Conservation (phyloP, 2,329 filamentous ascomycete species). For the Epicoccum sorghinum region DNA sequence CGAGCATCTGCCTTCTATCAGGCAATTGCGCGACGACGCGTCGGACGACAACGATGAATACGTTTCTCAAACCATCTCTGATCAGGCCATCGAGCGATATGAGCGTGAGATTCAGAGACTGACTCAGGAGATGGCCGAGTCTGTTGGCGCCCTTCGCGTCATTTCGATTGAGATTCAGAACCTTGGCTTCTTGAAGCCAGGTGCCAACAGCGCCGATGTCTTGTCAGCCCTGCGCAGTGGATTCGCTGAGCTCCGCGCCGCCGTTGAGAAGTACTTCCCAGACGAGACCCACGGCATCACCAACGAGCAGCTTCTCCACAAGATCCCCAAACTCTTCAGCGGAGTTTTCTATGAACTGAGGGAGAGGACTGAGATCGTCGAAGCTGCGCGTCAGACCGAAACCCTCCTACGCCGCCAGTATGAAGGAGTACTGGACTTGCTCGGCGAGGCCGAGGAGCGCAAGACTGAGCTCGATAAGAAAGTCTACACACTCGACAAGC, state of each 20-base stretch:
- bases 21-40: constrained; percentile 36
- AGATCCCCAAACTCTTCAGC: constrained; percentile 45
- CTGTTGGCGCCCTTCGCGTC: constrained; percentile 50
- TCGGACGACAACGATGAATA: constrained; percentile 31
- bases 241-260: constrained; percentile 49
- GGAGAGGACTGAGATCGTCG: constrained; percentile 36
- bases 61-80: constrained; percentile 37
- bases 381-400: constrained; percentile 45
- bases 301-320: constrained; percentile 49
- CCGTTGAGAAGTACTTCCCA: constrained; percentile 51
- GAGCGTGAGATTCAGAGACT: constrained; percentile 51
- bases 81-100: constrained; percentile 45
- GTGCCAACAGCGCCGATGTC: constrained; percentile 42
- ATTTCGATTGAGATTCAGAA: constrained; percentile 53
- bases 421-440: constrained; percentile 35
- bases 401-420: constrained; percentile 47
- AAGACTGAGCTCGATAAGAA: constrained; percentile 46
- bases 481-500: constrained; percentile 45
- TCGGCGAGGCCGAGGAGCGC: constrained; percentile 42
- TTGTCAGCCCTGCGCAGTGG: constrained; percentile 50
- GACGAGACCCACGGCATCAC: constrained; percentile 44
- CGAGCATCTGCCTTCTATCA: constrained; percentile 30
- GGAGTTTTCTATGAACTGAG: constrained; percentile 44
- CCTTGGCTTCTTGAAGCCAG: constrained; percentile 48
- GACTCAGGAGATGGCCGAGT: constrained; percentile 46